Evolutionary conservation across 495 filamentous ascomycete genomes (phyloP).

Genomic region (Penicillium coprophilum): DNA sequence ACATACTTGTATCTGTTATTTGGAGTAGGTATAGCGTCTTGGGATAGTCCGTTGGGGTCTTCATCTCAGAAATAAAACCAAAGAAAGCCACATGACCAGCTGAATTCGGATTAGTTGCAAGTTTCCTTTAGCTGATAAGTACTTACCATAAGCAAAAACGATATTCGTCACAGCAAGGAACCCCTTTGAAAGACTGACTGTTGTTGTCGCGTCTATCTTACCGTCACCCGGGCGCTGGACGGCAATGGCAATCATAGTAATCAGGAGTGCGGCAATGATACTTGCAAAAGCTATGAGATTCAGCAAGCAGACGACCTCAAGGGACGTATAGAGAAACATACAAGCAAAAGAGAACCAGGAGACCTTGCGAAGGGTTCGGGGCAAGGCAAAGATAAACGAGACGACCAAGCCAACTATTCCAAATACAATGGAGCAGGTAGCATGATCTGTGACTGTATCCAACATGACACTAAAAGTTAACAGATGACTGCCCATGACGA

Average conservation of each 20-base stretch:
- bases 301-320: background rate
- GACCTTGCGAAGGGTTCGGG: conserved; percentile 56
- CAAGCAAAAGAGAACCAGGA: conserved; percentile 58
- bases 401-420: conserved; percentile 59
- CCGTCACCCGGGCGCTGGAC: conserved; percentile 29
- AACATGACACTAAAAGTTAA: conserved; percentile 63
- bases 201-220: conserved; percentile 14
- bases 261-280: conserved; percentile 61
- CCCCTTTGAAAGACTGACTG: conserved; percentile 16
- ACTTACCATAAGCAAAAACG: conserved; percentile 32
- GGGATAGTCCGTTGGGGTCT: conserved; percentile 62
- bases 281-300: conserved; percentile 48
- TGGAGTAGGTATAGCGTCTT: conserved; percentile 67
- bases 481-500: conserved; percentile 70
- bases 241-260: conserved; percentile 65
- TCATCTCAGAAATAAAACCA: conserved; percentile 73
- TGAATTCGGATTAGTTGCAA: conserved; percentile 1
- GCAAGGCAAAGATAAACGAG: conserved; percentile 58
- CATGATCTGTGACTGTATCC: conserved; percentile 59
- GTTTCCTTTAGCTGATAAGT: no score
- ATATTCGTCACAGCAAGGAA: conserved; percentile 28
- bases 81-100: conserved; percentile 72
- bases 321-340: background rate
- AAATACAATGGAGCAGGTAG: conserved; percentile 63
- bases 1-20: conserved; percentile 62